Conservation (phyloP, 208 protist genomes). For the Leishmania major region DNA sequence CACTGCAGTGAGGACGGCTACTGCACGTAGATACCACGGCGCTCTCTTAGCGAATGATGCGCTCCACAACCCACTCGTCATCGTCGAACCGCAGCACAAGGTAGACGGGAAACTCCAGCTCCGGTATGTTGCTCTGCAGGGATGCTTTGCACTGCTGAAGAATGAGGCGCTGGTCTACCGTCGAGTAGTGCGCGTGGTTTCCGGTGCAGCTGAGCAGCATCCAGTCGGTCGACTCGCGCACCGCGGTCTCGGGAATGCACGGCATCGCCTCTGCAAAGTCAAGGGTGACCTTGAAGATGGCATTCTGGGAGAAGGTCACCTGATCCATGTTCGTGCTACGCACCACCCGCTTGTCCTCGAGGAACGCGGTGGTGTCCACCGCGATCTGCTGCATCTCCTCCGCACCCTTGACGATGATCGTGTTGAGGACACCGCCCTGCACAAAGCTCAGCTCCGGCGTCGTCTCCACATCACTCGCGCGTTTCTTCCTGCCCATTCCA, state of each 20-base stretch:
- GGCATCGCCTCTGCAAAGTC: slow-evolving; percentile 62
- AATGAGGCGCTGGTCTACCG: slow-evolving; percentile 72
- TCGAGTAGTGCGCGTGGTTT: slow-evolving; percentile 71
- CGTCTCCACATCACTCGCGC: slow-evolving; percentile 41
- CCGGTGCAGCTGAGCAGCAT: slow-evolving; percentile 68
- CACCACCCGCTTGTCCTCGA: slow-evolving; percentile 57
- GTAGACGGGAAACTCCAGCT: slow-evolving; percentile 58
- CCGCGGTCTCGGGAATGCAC: slow-evolving; percentile 71
- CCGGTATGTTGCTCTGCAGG: slow-evolving; percentile 65
- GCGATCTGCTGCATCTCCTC: slow-evolving; percentile 32
- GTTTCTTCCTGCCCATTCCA: slow-evolving; percentile 50
- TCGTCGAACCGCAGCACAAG: slow-evolving; percentile 54
- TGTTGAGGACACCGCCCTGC: slow-evolving; percentile 64
- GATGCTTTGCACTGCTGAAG: slow-evolving; percentile 67
- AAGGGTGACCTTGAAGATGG: slow-evolving; percentile 75
- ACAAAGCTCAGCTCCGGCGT: slow-evolving; percentile 66
- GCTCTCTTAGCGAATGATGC: slow-evolving; percentile 44
- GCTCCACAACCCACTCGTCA: slow-evolving; percentile 70
- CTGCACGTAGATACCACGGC: not conserved
- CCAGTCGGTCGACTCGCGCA: slow-evolving; percentile 85
- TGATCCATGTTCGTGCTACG: slow-evolving; percentile 70
- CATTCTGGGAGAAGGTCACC: slow-evolving; percentile 57
- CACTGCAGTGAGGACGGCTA: not conserved
- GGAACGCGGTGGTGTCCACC: slow-evolving; percentile 47
- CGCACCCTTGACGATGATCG: slow-evolving; percentile 54